Evolutionary conservation across 208 protist genomes (phyloP).

Genomic region (Crithidia sp.): DNA sequence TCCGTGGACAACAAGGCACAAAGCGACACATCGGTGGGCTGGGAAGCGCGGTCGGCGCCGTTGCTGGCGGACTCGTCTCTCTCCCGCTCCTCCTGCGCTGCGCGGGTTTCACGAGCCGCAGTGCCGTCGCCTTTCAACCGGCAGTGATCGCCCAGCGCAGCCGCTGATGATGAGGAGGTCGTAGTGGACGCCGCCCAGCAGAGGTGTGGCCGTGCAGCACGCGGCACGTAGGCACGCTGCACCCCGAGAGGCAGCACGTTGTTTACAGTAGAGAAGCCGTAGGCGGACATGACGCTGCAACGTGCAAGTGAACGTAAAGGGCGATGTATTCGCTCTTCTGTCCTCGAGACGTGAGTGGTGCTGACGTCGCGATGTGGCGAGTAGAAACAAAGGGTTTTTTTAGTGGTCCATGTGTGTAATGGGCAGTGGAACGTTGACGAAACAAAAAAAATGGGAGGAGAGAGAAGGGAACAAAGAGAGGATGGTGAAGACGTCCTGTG

Average conservation of each 20-base stretch:
- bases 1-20: constrained; percentile 47
- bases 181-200: constrained; percentile 25
- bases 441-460: too few relatives aligned
- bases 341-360: neutral
- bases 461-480: too few relatives aligned
- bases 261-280: constrained; percentile 37
- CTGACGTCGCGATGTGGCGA: too few relatives aligned
- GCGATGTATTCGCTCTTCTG: neutral
- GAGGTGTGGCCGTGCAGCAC: constrained; percentile 54
- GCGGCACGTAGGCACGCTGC: constrained; percentile 49
- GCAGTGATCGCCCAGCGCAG: constrained; percentile 14
- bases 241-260: constrained; percentile 33
- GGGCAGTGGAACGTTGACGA: too few relatives aligned
- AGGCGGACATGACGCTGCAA: neutral
- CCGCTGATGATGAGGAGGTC: neutral
- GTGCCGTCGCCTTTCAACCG: constrained; percentile 37
- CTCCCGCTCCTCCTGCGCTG: constrained; percentile 22
- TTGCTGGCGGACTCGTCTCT: neutral
- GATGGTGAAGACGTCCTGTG: too few relatives aligned
- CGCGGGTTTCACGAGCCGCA: constrained; percentile 19
- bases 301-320: neutral
- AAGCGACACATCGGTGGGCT: constrained; percentile 5
- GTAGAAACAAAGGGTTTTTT: too few relatives aligned
- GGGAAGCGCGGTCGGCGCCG: too few relatives aligned
- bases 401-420: too few relatives aligned